Evolutionary conservation across 805 yeast species (phyloP), one percentile per base, ranked within the genome.

Genomic region (Lipomyces lipofer): DNA sequence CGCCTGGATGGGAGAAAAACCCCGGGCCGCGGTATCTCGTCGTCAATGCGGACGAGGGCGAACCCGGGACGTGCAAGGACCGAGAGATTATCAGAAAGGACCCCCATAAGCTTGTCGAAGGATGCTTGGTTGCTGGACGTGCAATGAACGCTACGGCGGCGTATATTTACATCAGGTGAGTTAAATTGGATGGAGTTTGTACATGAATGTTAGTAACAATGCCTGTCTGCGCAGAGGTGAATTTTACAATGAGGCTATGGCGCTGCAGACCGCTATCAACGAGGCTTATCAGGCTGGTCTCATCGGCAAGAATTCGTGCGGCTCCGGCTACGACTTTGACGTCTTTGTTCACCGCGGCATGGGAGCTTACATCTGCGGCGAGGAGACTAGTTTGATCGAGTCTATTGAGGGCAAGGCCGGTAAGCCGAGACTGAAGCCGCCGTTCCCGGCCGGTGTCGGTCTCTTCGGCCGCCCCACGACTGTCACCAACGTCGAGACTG

Each of bases 101-200:
- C 69, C 96, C 96, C 40, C 96, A 88, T 71, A 88, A 88, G 76
- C 82, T 88, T 59, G 86, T 88, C 51, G 96, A 88, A 72, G 96
- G 96, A n/a, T 88, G 96, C 75, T 75, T 88, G 49, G 77, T 88
- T 60, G 90, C 94, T 19, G 96, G 96, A 49, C 78, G 95, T 59
- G 95, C 89, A 35, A 88, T 88, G 95, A 88, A 88, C 71, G 95
- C 95, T 36, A 82, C 94, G 32, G 95, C 95, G 51, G 96, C 95
- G 36, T 88, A 88, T 73, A 88, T 88, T 62, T 88, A 88, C 74
- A 88, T 88, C 68, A 80, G 95, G 40, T 45, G 15, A 32, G 53
- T 43, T 4, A 8, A 7, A 15, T n/a, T 35, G 17, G 15, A 6
- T 25, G n/a, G n/a, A 9, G 21, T 4, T 33, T 35, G 25, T 36